Base-by-base conservation (phyloP, 1,284 basidiomycete genomes). In the Cutaneotrichosporon dermatis region DNA sequence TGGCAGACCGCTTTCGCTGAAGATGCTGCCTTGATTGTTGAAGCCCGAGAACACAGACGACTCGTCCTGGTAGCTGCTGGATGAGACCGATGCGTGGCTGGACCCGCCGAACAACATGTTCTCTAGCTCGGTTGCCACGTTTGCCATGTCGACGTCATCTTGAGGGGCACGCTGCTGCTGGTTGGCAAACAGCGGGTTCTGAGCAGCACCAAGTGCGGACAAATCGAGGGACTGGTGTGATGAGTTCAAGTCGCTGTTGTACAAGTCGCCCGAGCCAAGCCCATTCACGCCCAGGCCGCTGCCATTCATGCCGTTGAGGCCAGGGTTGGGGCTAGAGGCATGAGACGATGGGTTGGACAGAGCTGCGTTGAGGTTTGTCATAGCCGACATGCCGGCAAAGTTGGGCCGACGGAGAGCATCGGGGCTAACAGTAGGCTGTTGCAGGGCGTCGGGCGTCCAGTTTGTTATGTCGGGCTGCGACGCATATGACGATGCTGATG, bases 1-100 rank as follows among this genome's bases (percentile, higher is more conserved):
- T 10, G 69, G 66, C 11, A 73, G 52, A 7, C 70, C 72, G 52
- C 69, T 71, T 16, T 75, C 64, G 53, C 71, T 74, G 62, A 67
- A 76, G 34, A 73, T 55, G 15, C 60, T 65, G 33, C 58, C 57
- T 15, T 52, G 54, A 11, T 54, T 54, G 12, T 58, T 52, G 56
- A 68, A 68, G 33, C 58, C 66, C 12, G 73, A 75, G 60, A 69
- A 74, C 13, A 63, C 65, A 0, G 72, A 74, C 34, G 64, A 60
- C 3, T 66, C 67, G 55, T 73, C 74, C 48, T 60, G 61, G 55
- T 66, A 67, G 57, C 66, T 67, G 9, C 65, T 68, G n/a, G 67
- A 65, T 9, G 67, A 69, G 2, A 70, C 52, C 0, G 73, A 73
- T 5, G 65, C 61, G 35, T 68, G 66, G 49, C 64, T 69, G 1